Base-by-base conservation (phyloP, 1,284 basidiomycete genomes). In the Salmacisia buchloeana region DNA sequence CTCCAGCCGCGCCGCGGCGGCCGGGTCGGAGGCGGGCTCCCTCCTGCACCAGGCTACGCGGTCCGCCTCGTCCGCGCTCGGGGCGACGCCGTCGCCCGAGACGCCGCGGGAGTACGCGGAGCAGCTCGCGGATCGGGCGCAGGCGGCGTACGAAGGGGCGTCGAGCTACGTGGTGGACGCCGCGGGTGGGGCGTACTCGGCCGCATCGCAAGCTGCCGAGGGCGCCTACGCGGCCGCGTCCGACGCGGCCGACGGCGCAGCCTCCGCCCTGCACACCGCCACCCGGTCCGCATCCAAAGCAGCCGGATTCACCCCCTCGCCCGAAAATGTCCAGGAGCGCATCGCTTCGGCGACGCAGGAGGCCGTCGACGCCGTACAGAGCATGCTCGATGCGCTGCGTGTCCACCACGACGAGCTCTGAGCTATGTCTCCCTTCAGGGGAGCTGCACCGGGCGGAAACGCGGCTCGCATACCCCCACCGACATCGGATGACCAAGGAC, bases 391-490 rank as follows among this genome's bases (percentile, higher is more conserved):
- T n/a, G 12, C 25, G 18, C 29, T 33, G n/a, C n/a, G n/a, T n/a
- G n/a, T n/a, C n/a, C n/a, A n/a, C 6, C 49, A 54, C 29, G 49
- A 54, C 25, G 49, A 54, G 27, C 49, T 54, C 27, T 54, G 49
- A 54, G n/a, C n/a, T n/a, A n/a, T n/a, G n/a, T n/a, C n/a, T n/a
- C n/a, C n/a, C n/a, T n/a, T n/a, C n/a, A n/a, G n/a, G n/a, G n/a
- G n/a, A n/a, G n/a, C n/a, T n/a, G n/a, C n/a, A n/a, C n/a, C n/a
- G n/a, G n/a, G n/a, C n/a, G n/a, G n/a, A n/a, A n/a, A n/a, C n/a
- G n/a, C n/a, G n/a, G n/a, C n/a, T n/a, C n/a, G n/a, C n/a, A n/a
- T n/a, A n/a, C n/a, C n/a, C n/a, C n/a, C n/a, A n/a, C n/a, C n/a
- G n/a, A n/a, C n/a, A n/a, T n/a, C n/a, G n/a, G n/a, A n/a, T n/a